Conservation (phyloP, 768 basidiomycete genomes). For the Lentinus brumalis region DNA sequence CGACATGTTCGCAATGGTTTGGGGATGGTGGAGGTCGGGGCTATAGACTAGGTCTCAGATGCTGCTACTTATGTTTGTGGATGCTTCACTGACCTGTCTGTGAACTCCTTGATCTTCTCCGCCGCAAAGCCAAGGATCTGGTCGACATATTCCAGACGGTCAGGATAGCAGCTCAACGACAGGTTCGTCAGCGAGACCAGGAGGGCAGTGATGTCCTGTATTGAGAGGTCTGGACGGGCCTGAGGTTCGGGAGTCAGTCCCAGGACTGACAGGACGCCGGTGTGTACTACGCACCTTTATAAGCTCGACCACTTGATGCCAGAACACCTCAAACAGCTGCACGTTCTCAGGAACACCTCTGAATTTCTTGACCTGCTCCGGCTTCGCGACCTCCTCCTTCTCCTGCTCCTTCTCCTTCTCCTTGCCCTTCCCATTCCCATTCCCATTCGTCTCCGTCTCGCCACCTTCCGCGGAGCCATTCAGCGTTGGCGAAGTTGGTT, state of each 20-base stretch:
- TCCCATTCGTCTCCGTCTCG: slow-evolving; percentile 37
- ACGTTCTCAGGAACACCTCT: slow-evolving; percentile 95
- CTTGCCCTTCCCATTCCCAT: slow-evolving; percentile 64
- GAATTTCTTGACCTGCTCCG: slow-evolving; percentile 68
- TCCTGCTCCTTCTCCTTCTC: slow-evolving; percentile 35
- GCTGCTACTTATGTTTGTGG: neutral
- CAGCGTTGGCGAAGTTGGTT: slow-evolving; percentile 10
- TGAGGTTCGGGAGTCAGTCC: slow-evolving; percentile 32
- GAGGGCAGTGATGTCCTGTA: slow-evolving; percentile 96
- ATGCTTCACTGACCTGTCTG: slow-evolving; percentile 61
- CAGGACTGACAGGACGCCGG: slow-evolving; percentile 1
- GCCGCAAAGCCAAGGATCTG: slow-evolving; percentile 91
- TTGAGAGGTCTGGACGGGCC: slow-evolving; percentile 96
- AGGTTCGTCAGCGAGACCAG: slow-evolving; percentile 94
- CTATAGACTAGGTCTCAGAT: slow-evolving; percentile 40
- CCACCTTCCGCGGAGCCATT: slow-evolving; percentile 23
- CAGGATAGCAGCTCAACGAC: slow-evolving; percentile 95
- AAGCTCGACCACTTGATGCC: slow-evolving; percentile 96
- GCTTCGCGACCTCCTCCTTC: slow-evolving; percentile 25
- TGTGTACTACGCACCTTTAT: slow-evolving; percentile 71
- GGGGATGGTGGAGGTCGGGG: slow-evolving; percentile 84
- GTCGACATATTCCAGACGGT: slow-evolving; percentile 95
- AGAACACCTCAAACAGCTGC: slow-evolving; percentile 96
- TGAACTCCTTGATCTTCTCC: slow-evolving; percentile 81
- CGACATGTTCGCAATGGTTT: slow-evolving; percentile 89